Percentiles rank a stretch among this genome's conserved stretches.
phyloP scores from a whole-genome alignment of 106 monocot genomes.

The Cymbidium sinense region DNA sequence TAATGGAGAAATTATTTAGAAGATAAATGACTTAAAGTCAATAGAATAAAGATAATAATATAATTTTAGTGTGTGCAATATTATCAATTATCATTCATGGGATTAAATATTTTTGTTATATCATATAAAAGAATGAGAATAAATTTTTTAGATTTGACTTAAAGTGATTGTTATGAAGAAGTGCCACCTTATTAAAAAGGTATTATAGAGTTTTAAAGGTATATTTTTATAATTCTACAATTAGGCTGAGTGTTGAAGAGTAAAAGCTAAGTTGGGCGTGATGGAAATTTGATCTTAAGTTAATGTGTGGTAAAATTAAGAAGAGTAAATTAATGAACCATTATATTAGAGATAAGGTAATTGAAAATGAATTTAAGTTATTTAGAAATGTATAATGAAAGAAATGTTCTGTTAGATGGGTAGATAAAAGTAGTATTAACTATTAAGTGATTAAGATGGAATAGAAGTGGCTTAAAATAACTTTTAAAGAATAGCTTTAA shows the following conservation, averaged over 20 bases:
- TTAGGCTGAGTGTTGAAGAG: background rate
- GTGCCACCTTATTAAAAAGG: background rate
- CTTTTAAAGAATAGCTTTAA: background rate
- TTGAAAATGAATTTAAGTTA: background rate
- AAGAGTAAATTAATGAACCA: background rate
- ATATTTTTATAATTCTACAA: background rate
- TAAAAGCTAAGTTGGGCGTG: background rate
- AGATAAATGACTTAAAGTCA: too few species aligned
- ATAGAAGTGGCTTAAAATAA: background rate
- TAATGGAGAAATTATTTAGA: too few species aligned
- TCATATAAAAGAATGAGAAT: background rate
- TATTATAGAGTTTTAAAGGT: too few species aligned
- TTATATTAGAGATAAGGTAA: background rate
- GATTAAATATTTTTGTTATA: background rate
- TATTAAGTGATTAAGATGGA: background rate
- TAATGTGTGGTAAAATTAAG: background rate
- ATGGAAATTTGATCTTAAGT: background rate
- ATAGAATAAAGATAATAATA: too few species aligned
- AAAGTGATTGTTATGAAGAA: background rate
- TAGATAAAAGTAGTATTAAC: background rate
- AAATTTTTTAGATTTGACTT: background rate
- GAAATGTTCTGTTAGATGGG: background rate
- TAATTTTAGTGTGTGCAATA: too few species aligned
- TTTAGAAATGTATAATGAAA: background rate
- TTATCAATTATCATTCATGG: background rate